Evolutionary conservation across 768 basidiomycete species (phyloP).

Genomic region (Suillus sp.): DNA sequence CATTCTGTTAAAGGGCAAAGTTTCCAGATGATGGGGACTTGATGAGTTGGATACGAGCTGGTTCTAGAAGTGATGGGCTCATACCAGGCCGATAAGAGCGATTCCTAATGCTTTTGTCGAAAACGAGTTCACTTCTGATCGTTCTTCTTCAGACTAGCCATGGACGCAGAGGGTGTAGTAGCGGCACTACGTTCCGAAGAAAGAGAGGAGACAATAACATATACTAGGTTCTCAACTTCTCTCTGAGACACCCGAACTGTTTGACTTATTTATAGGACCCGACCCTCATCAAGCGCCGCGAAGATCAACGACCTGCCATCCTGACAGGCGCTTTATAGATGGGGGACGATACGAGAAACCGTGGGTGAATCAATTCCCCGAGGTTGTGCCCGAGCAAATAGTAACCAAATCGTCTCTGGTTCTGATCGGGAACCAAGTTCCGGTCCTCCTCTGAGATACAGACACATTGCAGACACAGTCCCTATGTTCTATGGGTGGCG

Average conservation of each 20-base stretch:
- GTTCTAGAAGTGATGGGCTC: background rate
- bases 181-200: background rate
- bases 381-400: constrained; percentile 26
- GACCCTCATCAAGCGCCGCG: background rate
- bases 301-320: constrained; percentile 6
- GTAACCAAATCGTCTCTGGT: constrained; percentile 30
- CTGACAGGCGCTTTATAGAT: constrained; percentile 27
- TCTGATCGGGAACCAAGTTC: constrained; percentile 27
- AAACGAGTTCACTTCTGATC: background rate
- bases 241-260: background rate
- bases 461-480: background rate
- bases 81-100: background rate
- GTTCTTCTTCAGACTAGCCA: constrained; percentile 1
- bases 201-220: background rate
- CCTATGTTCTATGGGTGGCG: background rate
- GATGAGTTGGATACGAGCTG: background rate
- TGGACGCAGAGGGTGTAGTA: background rate
- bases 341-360: constrained; percentile 23
- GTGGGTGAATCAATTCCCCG: constrained; percentile 24
- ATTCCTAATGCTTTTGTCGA: background rate
- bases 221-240: background rate
- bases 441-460: background rate
- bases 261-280: background rate
- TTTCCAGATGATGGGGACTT: background rate
- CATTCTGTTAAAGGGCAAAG: background rate